Conservation (phyloP, 1,139 yeast genomes). For the Torulaspora pretoriensis region DNA sequence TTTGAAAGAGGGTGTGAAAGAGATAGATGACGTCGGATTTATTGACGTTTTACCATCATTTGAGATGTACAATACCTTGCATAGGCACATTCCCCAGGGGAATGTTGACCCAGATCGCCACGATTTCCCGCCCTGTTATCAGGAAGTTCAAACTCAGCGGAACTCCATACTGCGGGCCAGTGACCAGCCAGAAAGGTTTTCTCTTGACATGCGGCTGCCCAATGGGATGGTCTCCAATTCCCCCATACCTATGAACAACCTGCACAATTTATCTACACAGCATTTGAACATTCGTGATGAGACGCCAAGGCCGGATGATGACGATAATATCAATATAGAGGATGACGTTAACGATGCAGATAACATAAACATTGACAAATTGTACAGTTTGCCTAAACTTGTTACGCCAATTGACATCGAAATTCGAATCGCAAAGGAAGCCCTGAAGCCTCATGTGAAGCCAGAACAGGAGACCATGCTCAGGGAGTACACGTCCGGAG, state of each 20-base stretch:
- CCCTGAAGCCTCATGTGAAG: conserved; percentile 32
- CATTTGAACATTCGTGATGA: conserved; percentile 19
- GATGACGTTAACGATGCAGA: conserved; percentile 33
- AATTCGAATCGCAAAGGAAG: conserved; percentile 38
- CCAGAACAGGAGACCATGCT: conserved; percentile 38
- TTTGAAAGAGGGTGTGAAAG: conserved; percentile 2
- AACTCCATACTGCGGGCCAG: conserved; percentile 7
- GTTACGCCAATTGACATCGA: conserved; percentile 34
- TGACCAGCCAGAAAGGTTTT: conserved; percentile 12
- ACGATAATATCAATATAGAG: conserved; percentile 18
- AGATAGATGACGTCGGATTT: conserved; percentile 16
- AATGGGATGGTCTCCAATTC: conserved; percentile 3
- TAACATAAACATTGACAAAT: conserved; percentile 35
- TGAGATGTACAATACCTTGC: conserved; percentile 36
- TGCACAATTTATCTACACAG: conserved; percentile 24
- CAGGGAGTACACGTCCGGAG: conserved; percentile 53
- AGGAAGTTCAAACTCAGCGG: conserved; percentile 25
- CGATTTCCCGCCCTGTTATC: conserved; percentile 35
- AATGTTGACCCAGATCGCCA: conserved; percentile 34
- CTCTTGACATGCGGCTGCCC: conserved; percentile 8
- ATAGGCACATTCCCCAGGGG: conserved; percentile 36
- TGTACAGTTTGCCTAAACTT: conserved; percentile 34
- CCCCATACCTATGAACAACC: conserved; percentile 13
- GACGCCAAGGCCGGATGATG: conserved; percentile 6
- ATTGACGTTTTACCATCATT: conserved; percentile 37